phyloP scores from a whole-genome alignment of 1,284 basidiomycete species.

The Ganoderma sinense region DNA sequence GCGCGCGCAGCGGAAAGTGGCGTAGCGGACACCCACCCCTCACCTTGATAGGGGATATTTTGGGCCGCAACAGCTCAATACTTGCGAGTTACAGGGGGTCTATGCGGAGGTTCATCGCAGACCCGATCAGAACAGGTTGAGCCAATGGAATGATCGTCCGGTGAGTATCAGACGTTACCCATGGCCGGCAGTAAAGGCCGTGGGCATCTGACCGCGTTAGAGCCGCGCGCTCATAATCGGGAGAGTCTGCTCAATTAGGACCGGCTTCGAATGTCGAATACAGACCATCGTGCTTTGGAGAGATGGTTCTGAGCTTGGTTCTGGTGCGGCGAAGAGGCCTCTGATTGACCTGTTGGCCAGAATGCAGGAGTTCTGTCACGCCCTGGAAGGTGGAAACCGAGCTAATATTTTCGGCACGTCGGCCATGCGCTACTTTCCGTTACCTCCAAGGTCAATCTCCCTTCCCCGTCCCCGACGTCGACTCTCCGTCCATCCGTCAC shows the following conservation, averaged over 20 bases:
- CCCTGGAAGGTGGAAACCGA: background rate
- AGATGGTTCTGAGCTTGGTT: background rate
- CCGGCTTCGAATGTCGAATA: background rate
- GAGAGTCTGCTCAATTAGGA: too few species aligned
- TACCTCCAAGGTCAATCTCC: background rate
- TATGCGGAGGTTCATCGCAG: background rate
- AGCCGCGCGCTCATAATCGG: too few species aligned
- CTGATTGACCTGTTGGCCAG: background rate
- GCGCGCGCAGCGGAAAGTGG: background rate
- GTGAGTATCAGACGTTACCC: background rate
- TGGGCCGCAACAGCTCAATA: background rate
- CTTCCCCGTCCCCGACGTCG: background rate
- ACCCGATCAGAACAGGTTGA: background rate
- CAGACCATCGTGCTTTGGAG: background rate
- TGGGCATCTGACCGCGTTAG: too few species aligned
- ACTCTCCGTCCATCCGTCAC: background rate
- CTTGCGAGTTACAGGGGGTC: background rate
- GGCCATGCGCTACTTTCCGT: background rate
- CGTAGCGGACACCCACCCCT: background rate
- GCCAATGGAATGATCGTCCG: background rate
- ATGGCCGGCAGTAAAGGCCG: background rate
- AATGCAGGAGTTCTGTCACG: background rate
- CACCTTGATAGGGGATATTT: background rate
- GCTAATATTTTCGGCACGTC: background rate
- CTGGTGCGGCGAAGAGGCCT: background rate